These are phyloP conservation scores for Populus davidiana DNA, from an alignment of 345 rosid genomes.

Conservation along the genomic window DNA sequence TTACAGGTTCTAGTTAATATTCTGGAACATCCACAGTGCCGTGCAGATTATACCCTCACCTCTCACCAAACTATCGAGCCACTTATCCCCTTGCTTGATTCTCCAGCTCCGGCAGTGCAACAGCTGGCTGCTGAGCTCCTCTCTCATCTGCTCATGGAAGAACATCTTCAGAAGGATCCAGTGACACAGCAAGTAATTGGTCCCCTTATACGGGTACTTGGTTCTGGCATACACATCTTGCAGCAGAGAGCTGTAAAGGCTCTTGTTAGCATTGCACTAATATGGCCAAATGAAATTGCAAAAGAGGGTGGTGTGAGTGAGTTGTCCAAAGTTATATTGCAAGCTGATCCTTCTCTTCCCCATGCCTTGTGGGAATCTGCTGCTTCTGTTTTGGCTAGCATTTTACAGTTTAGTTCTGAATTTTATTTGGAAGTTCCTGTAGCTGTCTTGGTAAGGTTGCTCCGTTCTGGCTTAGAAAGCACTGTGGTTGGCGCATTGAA, in stretches of 20 bases:
- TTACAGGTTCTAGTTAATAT: conserved; percentile 93
- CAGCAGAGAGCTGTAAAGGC: conserved; percentile 99
- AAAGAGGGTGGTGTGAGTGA: conserved; percentile 95
- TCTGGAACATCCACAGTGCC: conserved; percentile 94
- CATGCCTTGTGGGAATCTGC: conserved; percentile 95
- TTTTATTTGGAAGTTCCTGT: conserved; percentile 93
- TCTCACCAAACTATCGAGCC: conserved; percentile 92
- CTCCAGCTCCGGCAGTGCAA: conserved; percentile 88
- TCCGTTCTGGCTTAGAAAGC: conserved; percentile 81
- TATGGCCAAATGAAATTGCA: conserved; percentile 94
- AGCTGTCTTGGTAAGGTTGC: conserved; percentile 88
- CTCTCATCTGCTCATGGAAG: conserved; percentile 80
- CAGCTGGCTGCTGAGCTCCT: conserved; percentile 99
- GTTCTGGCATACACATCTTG: conserved; percentile 79
- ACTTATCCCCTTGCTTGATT: conserved; percentile 88
- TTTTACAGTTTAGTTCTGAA: conserved; percentile 95
- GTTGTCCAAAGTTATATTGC: conserved; percentile 86
- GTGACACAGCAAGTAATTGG: conserved; percentile 74
- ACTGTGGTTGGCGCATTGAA: conserved; percentile 84
- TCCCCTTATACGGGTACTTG: conserved; percentile 80
- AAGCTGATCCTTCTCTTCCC: conserved; percentile 92
- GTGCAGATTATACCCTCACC: conserved; percentile 69
- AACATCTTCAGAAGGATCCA: conserved; percentile 87
- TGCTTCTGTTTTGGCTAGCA: conserved; percentile 74
- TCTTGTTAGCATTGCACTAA: conserved; percentile 79